Percentiles rank a stretch among this genome's conserved stretches.
Evolutionary conservation across 768 basidiomycete species (phyloP).

Genomic region (Mycena indigotica): DNA sequence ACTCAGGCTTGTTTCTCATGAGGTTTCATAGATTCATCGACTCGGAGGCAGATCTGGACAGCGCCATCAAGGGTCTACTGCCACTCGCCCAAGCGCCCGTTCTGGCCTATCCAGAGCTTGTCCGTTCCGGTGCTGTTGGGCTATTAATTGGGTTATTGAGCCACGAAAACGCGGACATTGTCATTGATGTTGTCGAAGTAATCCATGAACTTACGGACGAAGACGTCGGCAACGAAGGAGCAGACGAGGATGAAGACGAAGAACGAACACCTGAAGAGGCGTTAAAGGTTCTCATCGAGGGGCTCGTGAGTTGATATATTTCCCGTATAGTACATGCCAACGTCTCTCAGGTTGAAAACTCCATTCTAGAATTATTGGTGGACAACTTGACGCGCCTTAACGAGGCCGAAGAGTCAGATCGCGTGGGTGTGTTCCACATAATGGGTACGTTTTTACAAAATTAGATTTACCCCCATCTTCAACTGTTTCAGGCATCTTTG

Average conservation of each 20-base stretch:
- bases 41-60: conserved; percentile 94
- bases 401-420: conserved; percentile 87
- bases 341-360: conserved; percentile 67
- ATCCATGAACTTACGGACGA: conserved; percentile 96
- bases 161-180: conserved; percentile 97
- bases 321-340: not conserved
- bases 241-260: conserved; percentile 66
- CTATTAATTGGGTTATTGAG: conserved; percentile 83
- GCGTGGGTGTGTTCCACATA: conserved; percentile 90
- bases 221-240: conserved; percentile 81
- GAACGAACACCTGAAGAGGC: conserved; percentile 64
- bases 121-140: conserved; percentile 69
- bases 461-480: not conserved
- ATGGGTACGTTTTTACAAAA: conserved; percentile 52
- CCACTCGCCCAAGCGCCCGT: conserved; percentile 84
- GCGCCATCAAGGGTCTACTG: conserved; percentile 82
- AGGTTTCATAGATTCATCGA: conserved; percentile 94
- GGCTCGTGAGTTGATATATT: conserved; percentile 57
- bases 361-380: conserved; percentile 84
- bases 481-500: conserved; percentile 71
- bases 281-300: conserved; percentile 73
- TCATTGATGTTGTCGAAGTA: conserved; percentile 92
- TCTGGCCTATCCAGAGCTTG: conserved; percentile 87
- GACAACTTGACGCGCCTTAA: conserved; percentile 88
- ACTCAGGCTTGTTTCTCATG: conserved; percentile 1